Percentiles rank a stretch among this genome's conserved stretches.
Conservation (phyloP, 495 filamentous ascomycete genomes). For the Monascus purpureus region DNA sequence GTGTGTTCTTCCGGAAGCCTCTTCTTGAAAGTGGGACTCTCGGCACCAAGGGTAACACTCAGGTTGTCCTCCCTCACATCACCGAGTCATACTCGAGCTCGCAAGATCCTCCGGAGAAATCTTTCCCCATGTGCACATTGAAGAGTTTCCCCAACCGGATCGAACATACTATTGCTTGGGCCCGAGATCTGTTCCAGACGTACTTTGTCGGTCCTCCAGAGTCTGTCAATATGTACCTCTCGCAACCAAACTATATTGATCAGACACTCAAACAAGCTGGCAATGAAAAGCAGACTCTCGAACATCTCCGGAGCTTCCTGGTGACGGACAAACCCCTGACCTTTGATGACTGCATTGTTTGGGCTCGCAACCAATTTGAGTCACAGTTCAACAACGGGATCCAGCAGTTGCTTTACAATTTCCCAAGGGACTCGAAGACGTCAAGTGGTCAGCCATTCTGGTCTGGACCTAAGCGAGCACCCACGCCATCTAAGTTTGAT, state of each 20-base stretch:
- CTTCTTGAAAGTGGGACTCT: slow-evolving; percentile 93
- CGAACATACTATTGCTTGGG: slow-evolving; percentile 98
- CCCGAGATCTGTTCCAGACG: slow-evolving; percentile 83
- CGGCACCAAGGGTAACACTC: slow-evolving; percentile 96
- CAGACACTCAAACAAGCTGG: slow-evolving; percentile 85
- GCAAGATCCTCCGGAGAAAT: slow-evolving; percentile 95
- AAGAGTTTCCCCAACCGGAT: slow-evolving; percentile 98
- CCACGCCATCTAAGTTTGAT: slow-evolving; percentile 82
- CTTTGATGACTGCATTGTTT: slow-evolving; percentile 91
- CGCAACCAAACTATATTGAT: slow-evolving; percentile 81
- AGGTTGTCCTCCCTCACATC: slow-evolving; percentile 78
- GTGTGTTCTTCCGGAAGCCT: slow-evolving; percentile 97
- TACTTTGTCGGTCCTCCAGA: slow-evolving; percentile 91
- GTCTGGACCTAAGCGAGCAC: slow-evolving; percentile 97
- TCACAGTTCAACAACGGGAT: slow-evolving; percentile 95
- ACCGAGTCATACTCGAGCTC: slow-evolving; percentile 98
- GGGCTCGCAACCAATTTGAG: slow-evolving; percentile 90
- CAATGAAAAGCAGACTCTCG: slow-evolving; percentile 89
- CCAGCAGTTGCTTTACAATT: slow-evolving; percentile 92
- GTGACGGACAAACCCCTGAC: slow-evolving; percentile 83
- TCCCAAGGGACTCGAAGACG: slow-evolving; percentile 84
- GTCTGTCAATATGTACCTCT: slow-evolving; percentile 87
- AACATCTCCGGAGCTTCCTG: slow-evolving; percentile 81
- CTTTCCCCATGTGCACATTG: slow-evolving; percentile 97
- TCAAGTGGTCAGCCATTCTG: slow-evolving; percentile 87